Base-by-base conservation (phyloP, 495 filamentous ascomycete genomes). In the Extremus antarcticus region DNA sequence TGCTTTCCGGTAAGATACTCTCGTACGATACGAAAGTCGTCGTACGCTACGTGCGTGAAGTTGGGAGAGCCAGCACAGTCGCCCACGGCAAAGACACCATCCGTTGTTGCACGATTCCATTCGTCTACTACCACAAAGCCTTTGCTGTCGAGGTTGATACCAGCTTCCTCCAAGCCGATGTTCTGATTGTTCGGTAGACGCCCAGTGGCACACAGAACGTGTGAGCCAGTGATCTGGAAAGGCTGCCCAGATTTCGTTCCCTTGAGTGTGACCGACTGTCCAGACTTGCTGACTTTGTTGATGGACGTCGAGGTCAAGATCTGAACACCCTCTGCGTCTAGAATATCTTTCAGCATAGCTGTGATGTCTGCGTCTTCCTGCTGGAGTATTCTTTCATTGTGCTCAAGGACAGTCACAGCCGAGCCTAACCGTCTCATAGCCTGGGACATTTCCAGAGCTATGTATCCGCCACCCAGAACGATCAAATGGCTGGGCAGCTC, bases 401-500 rank as follows among this genome's bases (percentile, higher is more conserved):
- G 15, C n/a, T 58, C 54, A 13, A 61, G 3, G 24, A 61, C 55
- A 15, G 55, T 58, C 9, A 61, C 58, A 11, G 24, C 41, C 21
- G 54, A 17, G 21, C 49, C 55, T 17, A 61, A 50, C 15, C 58
- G 20, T 16, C 50, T n/a, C 8, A 45, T 32, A 8, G 55, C 55
- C 29, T 61, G 58, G 1, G 58, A 54, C 19, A 61, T 57, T 25
- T 58, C 58, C 11, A 61, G n/a, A 9, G 39, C 55, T 25, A 43
- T 43, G 32, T 57, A 61, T 11, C 58, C 58, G 17, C 55, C 58
- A 29, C 58, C 55, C 24, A 58, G 55, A 19, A 61, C 49, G 25
- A 61, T 35, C 1, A 61, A 38, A 57, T 61, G 58, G 20, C 40
- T 50, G 1, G 55, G 58, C 8, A 61, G n/a, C 4, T 29, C 48